Base-by-base conservation (phyloP, 2,329 filamentous ascomycete genomes). In the Epichloe brachyelytri region DNA sequence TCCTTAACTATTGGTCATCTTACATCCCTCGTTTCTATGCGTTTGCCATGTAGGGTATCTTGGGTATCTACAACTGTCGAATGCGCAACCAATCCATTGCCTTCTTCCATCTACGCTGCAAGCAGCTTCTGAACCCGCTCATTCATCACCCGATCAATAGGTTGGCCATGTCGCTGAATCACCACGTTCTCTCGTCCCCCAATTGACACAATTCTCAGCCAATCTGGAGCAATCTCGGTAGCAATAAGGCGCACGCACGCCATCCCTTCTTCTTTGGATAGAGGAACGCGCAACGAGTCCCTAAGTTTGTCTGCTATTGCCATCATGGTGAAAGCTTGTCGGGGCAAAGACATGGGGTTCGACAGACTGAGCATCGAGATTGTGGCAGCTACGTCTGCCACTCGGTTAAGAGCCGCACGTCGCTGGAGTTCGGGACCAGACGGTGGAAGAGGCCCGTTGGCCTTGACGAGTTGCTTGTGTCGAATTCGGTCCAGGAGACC, bases 401-500 rank as follows among this genome's bases (percentile, higher is more conserved):
- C 77, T 10, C 84, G 78, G 58, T 84, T 79, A 22, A 87, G 70
- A 0, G 85, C 85, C 3, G 80, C 77, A 14, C 74, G 76, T 12
- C 83, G 81, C 55, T 77, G 70, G 3, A 86, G 68, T 57, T 82
- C 74, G 0, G 76, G 71, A 0, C 74, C 60, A 1, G 81, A 73
- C 1, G 84, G 70, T 0, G 83, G 80, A 0, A 75, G 64, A 4
- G 74, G 64, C 62, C 82, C 86, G 47, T 68, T 71, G 8, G 71
- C 65, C 57, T 76, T 76, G 63, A 77, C 72, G 57, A 75, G 65
- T 57, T 86, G 79, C 70, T 91, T 91, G 50, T 77, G 73, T 55
- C 85, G 82, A 56, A 94, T 78, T 46, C 86, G 83, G 64, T 90
- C 86, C 52, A 93, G 74, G 22, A 94, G 78, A 49, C 79, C 80